Evolutionary conservation across 306 rosid species (phyloP), one percentile per base, ranked within the genome.

Genomic region (Prosopis cineraria): DNA sequence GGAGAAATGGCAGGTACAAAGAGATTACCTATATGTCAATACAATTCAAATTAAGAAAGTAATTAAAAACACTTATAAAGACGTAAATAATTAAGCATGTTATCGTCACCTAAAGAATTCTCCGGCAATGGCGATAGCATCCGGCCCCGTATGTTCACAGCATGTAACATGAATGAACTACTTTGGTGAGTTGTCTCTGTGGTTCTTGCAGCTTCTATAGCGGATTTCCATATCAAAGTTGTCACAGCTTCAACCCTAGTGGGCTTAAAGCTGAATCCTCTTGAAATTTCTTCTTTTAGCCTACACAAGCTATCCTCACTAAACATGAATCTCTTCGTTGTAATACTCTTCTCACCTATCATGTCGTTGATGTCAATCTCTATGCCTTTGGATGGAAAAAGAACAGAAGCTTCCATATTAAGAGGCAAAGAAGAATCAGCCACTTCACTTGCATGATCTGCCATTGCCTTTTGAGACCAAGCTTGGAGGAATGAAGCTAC

Each of bases 71-170:
- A 7, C 22, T 53, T 0, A 3, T 9, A 22, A 22, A 1, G 2
- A 10, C 14, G 16, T 3, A 56, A 50, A 10, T 20, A 7, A 52
- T 8, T 10, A 52, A 52, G 27, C 3, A 3, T 52, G 27, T 2
- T 2, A 2, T 19, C 10, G 12, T 56, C 30, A 48, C 76, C 84
- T 2, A 67, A 5, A 27, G 63, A 37, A 10, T 73, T 11, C 3
- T 41, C 65, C 2, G 80, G 55, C 33, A 74, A 22, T 12, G 62
- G 64, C 3, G 84, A 80, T n/a, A 9, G 71, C 55, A 80, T 43
- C 19, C 58, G 58, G 3, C 34, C 17, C 2, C 76, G 75, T 25
- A 68, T 16, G 63, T 80, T 58, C 55, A 74, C 76, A 1, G 75
- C 72, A 25, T 67, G 80, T 9, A 29, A 0, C 45, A 31, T 34